Evolutionary conservation across 805 yeast genomes (phyloP).

Genomic region (Wickerhamomyces subpelliculosus): DNA sequence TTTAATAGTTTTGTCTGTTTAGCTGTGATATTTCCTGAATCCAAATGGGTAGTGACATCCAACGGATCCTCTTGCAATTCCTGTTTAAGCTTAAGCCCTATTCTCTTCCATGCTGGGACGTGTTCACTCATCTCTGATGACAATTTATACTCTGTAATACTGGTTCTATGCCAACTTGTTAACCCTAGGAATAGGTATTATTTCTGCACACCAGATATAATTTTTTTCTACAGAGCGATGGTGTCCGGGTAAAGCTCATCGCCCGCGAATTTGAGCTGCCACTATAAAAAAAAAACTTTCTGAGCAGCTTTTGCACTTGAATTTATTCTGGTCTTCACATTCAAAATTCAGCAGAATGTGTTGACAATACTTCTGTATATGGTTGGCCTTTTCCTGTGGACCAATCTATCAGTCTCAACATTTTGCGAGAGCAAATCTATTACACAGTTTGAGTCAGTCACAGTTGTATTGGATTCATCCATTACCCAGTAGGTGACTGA

Average conservation of each 20-base stretch:
- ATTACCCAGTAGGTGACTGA: slow-evolving; percentile 22
- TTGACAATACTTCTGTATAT: not conserved
- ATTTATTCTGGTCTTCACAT: slow-evolving; percentile 4
- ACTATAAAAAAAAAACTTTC: not conserved
- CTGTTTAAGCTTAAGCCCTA: slow-evolving; percentile 59
- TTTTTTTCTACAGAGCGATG: no score
- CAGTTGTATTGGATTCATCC: slow-evolving; percentile 6
- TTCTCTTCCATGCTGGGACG: slow-evolving; percentile 80
- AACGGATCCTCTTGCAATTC: slow-evolving; percentile 39
- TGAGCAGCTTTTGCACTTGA: not conserved
- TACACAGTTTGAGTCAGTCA: slow-evolving; percentile 27
- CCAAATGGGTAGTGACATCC: slow-evolving; percentile 37
- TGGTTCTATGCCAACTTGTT: no score
- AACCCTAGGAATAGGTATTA: no score
- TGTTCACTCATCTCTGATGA: slow-evolving; percentile 17
- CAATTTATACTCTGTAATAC: not conserved
- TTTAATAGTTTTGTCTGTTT: slow-evolving; percentile 37
- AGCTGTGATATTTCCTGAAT: slow-evolving; percentile 32
- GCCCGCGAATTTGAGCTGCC: no score
- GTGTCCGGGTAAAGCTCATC: no score
- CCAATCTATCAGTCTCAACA: not conserved
- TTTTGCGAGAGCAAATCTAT: slow-evolving; percentile 19
- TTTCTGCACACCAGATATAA: no score
- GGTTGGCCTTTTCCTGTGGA: not conserved
- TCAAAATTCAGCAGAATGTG: slow-evolving; percentile 10